These are phyloP conservation scores for Penicillium vulpinum DNA, from an alignment of 2,329 filamentous ascomycete genomes.

Conservation along the genomic window DNA sequence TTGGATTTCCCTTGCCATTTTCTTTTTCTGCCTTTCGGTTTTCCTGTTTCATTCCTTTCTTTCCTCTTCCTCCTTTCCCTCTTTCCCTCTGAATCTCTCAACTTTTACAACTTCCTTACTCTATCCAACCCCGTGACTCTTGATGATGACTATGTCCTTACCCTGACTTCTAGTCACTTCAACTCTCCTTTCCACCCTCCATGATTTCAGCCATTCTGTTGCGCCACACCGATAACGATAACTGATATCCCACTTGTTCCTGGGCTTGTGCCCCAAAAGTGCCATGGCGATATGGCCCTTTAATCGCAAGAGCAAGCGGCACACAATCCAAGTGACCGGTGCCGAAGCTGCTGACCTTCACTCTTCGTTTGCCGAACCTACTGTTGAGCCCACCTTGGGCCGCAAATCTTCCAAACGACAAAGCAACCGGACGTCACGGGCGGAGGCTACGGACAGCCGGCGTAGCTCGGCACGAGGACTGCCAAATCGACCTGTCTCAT, in stretches of 20 bases:
- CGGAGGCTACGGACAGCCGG: slow-evolving; percentile 25
- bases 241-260: slow-evolving; percentile 19
- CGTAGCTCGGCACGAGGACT: slow-evolving; percentile 14
- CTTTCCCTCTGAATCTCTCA: background rate
- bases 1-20: background rate
- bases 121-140: background rate
- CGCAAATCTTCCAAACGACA: slow-evolving; percentile 39
- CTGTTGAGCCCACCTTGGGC: slow-evolving; percentile 27
- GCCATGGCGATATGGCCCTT: slow-evolving; percentile 83
- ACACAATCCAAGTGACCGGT: slow-evolving; percentile 57
- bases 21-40: background rate
- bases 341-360: slow-evolving; percentile 48
- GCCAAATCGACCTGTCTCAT: slow-evolving; percentile 19
- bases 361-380: slow-evolving; percentile 35
- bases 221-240: slow-evolving; percentile 17
- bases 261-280: slow-evolving; percentile 18
- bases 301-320: slow-evolving; percentile 69
- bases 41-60: slow-evolving; percentile 14
- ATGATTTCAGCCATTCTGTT: slow-evolving; percentile 30
- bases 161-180: background rate
- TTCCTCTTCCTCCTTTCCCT: slow-evolving; percentile 11
- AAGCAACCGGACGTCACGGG: slow-evolving; percentile 31
- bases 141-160: background rate
- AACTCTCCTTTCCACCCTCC: slow-evolving; percentile 14
- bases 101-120: slow-evolving; percentile 3